These are phyloP conservation scores for Datisca glomerata DNA, from an alignment of 306 rosid species.

Conservation along the genomic window DNA sequence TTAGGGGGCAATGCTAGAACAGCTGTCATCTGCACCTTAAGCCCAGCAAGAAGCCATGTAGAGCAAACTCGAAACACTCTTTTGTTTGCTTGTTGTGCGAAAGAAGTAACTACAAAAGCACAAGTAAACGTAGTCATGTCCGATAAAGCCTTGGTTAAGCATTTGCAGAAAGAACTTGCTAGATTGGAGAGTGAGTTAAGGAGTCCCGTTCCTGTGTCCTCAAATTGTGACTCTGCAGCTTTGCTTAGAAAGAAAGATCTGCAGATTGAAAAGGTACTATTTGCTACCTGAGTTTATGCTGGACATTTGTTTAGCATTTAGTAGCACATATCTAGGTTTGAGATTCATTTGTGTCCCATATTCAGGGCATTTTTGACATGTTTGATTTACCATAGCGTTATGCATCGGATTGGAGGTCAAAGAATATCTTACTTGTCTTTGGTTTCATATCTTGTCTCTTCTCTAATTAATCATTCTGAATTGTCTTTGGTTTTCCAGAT, in stretches of 20 bases:
- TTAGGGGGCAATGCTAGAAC: constrained; percentile 99
- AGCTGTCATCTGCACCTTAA: constrained; percentile 92
- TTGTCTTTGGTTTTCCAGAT: too few species aligned
- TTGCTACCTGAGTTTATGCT: constrained; percentile 11
- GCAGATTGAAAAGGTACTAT: constrained; percentile 82
- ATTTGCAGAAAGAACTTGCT: constrained; percentile 88
- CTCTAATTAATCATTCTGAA: too few species aligned
- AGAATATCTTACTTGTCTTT: too few species aligned
- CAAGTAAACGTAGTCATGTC: constrained; percentile 99
- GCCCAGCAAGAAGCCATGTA: constrained; percentile 94
- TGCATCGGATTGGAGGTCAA: too few species aligned
- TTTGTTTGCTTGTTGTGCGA: constrained; percentile 95
- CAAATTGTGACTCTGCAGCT: constrained; percentile 51
- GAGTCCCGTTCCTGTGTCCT: constrained; percentile 48
- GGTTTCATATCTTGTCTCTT: too few species aligned
- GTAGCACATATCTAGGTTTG: not conserved
- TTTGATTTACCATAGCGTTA: too few species aligned
- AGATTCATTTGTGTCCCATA: not conserved
- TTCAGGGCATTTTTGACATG: too few species aligned
- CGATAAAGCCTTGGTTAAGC: constrained; percentile 95
- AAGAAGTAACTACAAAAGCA: constrained; percentile 94
- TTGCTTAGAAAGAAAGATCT: constrained; percentile 89
- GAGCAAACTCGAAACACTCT: constrained; percentile 98
- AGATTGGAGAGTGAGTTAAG: constrained; percentile 91
- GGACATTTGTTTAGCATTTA: not conserved